phyloP scores from a whole-genome alignment of 2,329 filamentous ascomycete species.

The Scytalidium sp. region DNA sequence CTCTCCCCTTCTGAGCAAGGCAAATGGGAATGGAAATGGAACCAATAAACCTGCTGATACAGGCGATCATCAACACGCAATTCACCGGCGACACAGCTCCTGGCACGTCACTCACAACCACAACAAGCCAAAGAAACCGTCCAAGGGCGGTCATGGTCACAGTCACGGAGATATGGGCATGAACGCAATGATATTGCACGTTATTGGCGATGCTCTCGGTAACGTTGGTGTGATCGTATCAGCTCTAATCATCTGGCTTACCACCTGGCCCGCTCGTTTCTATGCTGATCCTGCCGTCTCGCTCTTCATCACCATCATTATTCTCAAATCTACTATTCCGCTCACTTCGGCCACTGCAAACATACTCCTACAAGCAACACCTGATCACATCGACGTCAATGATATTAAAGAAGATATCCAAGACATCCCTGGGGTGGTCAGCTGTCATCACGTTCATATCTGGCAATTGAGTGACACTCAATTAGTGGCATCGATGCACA shows the following conservation, averaged over 20 bases:
- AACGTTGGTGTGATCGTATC: slow-evolving; percentile 84
- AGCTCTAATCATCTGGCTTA: slow-evolving; percentile 88
- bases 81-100: slow-evolving; percentile 20
- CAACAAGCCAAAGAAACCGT: slow-evolving; percentile 63
- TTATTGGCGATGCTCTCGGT: slow-evolving; percentile 79
- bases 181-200: slow-evolving; percentile 76
- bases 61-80: slow-evolving; percentile 10
- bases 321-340: slow-evolving; percentile 71
- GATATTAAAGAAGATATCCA: slow-evolving; percentile 93
- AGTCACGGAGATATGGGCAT: slow-evolving; percentile 91
- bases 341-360: slow-evolving; percentile 77
- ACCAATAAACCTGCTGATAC: neutral
- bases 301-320: slow-evolving; percentile 84
- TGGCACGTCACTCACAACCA: slow-evolving; percentile 76
- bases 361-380: slow-evolving; percentile 91
- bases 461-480: slow-evolving; percentile 98
- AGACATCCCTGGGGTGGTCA: slow-evolving; percentile 77
- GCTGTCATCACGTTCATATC: slow-evolving; percentile 93
- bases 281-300: slow-evolving; percentile 93
- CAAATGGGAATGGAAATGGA: slow-evolving; percentile 15
- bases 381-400: slow-evolving; percentile 80
- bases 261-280: slow-evolving; percentile 73
- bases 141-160: slow-evolving; percentile 66
- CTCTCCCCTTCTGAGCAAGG: slow-evolving; percentile 18
- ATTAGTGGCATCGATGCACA: slow-evolving; percentile 87